These are phyloP conservation scores for Coniochaeta sp. DNA, from an alignment of 2,329 filamentous ascomycete genomes.

Conservation along the genomic window DNA sequence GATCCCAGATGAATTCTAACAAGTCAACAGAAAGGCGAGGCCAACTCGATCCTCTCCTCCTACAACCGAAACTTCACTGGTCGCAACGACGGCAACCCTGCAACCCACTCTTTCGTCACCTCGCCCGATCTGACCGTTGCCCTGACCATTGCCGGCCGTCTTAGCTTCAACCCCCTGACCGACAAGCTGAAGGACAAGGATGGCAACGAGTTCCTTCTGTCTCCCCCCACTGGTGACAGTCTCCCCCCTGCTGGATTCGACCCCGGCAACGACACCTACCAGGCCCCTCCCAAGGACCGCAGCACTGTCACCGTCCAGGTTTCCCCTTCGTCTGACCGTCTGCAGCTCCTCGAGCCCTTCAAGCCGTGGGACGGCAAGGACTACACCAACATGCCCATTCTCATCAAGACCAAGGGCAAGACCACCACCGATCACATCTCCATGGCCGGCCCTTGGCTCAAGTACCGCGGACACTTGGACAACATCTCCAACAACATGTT, in stretches of 20 bases:
- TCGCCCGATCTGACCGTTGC: conserved; percentile 38
- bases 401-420: conserved; percentile 96
- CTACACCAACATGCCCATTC: conserved; percentile 71
- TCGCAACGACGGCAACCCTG: conserved; percentile 74
- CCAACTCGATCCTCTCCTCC: conserved; percentile 96
- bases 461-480: conserved; percentile 97
- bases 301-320: conserved; percentile 68
- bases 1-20: too few species aligned
- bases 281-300: conserved; percentile 83
- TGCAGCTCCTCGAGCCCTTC: conserved; percentile 87
- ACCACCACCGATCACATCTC: conserved; percentile 94
- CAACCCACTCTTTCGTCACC: conserved; percentile 78
- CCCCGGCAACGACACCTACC: conserved; percentile 85
- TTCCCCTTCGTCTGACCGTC: conserved; percentile 83
- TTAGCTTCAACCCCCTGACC: conserved; percentile 88
- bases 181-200: conserved; percentile 91
- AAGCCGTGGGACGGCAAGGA: conserved; percentile 88
- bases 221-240: conserved; percentile 70
- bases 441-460: conserved; percentile 40
- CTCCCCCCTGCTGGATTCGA: conserved; percentile 81
- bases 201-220: conserved; percentile 90
- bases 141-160: conserved; percentile 28
- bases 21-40: conserved; percentile 88
- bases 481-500: conserved; percentile 99
- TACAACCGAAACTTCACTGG: conserved; percentile 99